These are phyloP conservation scores for Lachnellula hyalina DNA, from an alignment of 2,329 filamentous ascomycete genomes.

Conservation along the genomic window DNA sequence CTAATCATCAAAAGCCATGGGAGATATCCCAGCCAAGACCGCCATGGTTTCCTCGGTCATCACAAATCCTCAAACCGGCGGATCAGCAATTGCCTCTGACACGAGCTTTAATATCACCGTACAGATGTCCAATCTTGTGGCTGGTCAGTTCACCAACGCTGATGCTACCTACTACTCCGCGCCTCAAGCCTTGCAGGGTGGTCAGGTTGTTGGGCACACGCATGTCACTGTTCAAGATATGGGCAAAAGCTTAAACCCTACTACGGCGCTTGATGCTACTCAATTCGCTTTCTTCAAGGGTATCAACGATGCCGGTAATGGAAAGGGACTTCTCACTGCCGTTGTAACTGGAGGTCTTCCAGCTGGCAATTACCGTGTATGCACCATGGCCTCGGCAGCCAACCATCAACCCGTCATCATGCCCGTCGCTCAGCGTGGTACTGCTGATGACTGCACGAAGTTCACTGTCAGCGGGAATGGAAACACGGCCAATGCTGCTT, in stretches of 20 bases:
- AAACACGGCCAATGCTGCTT: constrained; percentile 11
- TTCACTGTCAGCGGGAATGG: constrained; percentile 34
- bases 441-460: constrained; percentile 42
- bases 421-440: constrained; percentile 41
- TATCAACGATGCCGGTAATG: constrained; percentile 37
- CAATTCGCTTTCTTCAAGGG: constrained; percentile 39
- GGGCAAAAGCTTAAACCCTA: constrained; percentile 31
- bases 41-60: constrained; percentile 31
- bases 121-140: constrained; percentile 31
- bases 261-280: constrained; percentile 27
- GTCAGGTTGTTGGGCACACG: constrained; percentile 35
- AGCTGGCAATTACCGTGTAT: constrained; percentile 39
- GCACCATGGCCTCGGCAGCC: constrained; percentile 37
- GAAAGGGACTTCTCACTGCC: constrained; percentile 34
- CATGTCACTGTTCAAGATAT: constrained; percentile 36
- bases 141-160: constrained; percentile 37
- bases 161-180: constrained; percentile 36
- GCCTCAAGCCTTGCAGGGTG: constrained; percentile 32
- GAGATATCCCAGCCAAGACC: constrained; percentile 30
- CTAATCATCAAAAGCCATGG: constrained; percentile 23
- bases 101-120: constrained; percentile 31
- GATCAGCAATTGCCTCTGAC: constrained; percentile 20
- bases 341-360: constrained; percentile 36
- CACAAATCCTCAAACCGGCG: constrained; percentile 24
- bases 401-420: constrained; percentile 41